A percentile compares a stretch with the other conserved stretches of the same genome.
phyloP scores from a whole-genome alignment of 441 rosid species.

The Croton laevigatus region DNA sequence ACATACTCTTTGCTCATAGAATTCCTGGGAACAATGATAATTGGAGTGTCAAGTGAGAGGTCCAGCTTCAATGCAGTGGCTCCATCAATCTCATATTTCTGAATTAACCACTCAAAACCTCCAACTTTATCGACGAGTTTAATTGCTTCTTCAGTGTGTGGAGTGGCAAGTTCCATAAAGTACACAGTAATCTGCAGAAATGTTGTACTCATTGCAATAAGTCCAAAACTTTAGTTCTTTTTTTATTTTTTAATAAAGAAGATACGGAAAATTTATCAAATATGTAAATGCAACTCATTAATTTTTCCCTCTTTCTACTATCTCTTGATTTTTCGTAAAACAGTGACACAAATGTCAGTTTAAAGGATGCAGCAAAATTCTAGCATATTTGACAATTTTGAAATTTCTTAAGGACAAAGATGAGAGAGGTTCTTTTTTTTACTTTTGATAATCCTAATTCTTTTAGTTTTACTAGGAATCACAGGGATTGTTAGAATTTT shows the following conservation, averaged over 20 bases:
- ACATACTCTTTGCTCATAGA: slow-evolving; percentile 92
- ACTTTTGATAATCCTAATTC: neutral
- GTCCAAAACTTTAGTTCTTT: slow-evolving; percentile 18
- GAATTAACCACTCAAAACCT: slow-evolving; percentile 95
- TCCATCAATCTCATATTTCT: slow-evolving; percentile 97
- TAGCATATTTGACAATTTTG: neutral
- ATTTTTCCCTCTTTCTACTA: neutral
- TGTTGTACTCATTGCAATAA: slow-evolving; percentile 23
- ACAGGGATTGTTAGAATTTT: neutral
- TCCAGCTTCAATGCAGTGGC: slow-evolving; percentile 91
- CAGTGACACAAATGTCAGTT: neutral
- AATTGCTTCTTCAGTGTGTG: slow-evolving; percentile 92
- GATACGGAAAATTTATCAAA: neutral
- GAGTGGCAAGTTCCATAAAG: slow-evolving; percentile 97
- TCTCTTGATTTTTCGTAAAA: neutral
- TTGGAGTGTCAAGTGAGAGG: slow-evolving; percentile 91
- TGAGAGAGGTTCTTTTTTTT: neutral
- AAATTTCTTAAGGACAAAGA: neutral
- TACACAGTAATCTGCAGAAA: slow-evolving; percentile 78
- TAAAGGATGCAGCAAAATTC: neutral
- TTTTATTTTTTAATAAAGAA: neutral
- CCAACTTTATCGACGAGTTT: slow-evolving; percentile 99
- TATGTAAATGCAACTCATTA: neutral
- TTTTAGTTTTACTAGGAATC: neutral
- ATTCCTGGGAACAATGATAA: slow-evolving; percentile 85